These are phyloP conservation scores for Cercospora citrullina DNA, from an alignment of 2,329 filamentous ascomycete genomes.

Conservation along the genomic window DNA sequence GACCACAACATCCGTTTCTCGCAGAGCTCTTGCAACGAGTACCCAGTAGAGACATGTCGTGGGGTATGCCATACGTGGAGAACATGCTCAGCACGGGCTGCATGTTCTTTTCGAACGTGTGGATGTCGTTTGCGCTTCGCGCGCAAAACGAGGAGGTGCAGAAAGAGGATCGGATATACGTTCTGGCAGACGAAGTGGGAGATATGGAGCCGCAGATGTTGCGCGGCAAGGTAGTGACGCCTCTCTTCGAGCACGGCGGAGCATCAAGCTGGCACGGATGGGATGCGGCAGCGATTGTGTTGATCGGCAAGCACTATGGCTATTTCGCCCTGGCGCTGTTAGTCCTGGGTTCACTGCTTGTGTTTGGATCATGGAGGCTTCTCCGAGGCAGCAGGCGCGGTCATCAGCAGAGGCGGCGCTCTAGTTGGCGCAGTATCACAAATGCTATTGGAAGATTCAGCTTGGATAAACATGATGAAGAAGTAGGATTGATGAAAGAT, in stretches of 20 bases:
- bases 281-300: slow-evolving; percentile 31
- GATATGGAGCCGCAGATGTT: slow-evolving; percentile 33
- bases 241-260: slow-evolving; percentile 33
- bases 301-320: slow-evolving; percentile 31
- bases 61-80: slow-evolving; percentile 35
- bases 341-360: neutral
- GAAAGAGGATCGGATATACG: slow-evolving; percentile 28
- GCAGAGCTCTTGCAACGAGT: slow-evolving; percentile 24
- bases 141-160: slow-evolving; percentile 2
- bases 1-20: slow-evolving; percentile 31
- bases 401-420: slow-evolving; percentile 10
- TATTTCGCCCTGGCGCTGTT: slow-evolving; percentile 17
- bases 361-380: slow-evolving; percentile 14
- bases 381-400: slow-evolving; percentile 1
- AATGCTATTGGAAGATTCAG: slow-evolving; percentile 13
- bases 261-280: slow-evolving; percentile 36
- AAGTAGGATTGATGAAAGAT: slow-evolving; percentile 22
- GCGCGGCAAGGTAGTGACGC: slow-evolving; percentile 31
- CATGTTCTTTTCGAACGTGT: slow-evolving; percentile 35
- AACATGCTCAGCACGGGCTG: slow-evolving; percentile 38
- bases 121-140: slow-evolving; percentile 30
- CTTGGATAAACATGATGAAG: slow-evolving; percentile 20
- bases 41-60: slow-evolving; percentile 26
- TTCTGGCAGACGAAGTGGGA: slow-evolving; percentile 31
- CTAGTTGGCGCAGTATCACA: slow-evolving; percentile 15